These are phyloP conservation scores for Leucocoprinus birnbaumii DNA, from an alignment of 768 basidiomycete genomes.

Conservation along the genomic window DNA sequence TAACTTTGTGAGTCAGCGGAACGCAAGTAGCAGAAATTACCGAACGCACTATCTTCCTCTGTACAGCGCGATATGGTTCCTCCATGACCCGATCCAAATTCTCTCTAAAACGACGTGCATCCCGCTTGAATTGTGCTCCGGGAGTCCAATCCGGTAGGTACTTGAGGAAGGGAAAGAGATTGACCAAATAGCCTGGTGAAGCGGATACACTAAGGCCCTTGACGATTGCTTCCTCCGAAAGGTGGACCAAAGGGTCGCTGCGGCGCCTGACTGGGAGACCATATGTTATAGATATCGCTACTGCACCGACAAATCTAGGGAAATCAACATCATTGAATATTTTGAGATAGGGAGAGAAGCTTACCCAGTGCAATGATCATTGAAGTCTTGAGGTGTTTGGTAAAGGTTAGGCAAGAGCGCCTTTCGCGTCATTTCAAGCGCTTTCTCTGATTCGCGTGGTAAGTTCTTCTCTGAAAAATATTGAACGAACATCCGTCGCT, in stretches of 20 bases:
- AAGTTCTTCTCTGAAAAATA: too few relatives aligned
- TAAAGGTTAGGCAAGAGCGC: neutral
- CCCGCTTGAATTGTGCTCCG: neutral
- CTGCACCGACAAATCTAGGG: neutral
- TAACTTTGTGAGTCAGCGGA: too few relatives aligned
- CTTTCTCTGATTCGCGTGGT: too few relatives aligned
- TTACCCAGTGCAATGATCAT: too few relatives aligned
- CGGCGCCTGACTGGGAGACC: neutral
- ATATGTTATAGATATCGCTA: neutral
- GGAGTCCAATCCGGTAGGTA: conserved; percentile 5
- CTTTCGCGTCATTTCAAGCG: too few relatives aligned
- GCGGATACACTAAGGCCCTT: neutral
- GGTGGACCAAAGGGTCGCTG: neutral
- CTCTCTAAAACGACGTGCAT: neutral
- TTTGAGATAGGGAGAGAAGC: neutral
- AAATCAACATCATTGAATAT: neutral
- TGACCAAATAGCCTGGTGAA: neutral
- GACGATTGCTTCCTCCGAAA: neutral
- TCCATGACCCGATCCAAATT: neutral
- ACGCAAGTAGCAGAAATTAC: too few relatives aligned
- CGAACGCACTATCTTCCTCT: neutral
- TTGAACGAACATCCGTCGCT: too few relatives aligned
- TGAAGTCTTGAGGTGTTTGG: neutral
- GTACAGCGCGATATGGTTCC: neutral
- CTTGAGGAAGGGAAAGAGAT: neutral